These are phyloP conservation scores for Urochloa ruziziensis DNA, from an alignment of 176 grass and related monocot genomes.

Conservation along the genomic window DNA sequence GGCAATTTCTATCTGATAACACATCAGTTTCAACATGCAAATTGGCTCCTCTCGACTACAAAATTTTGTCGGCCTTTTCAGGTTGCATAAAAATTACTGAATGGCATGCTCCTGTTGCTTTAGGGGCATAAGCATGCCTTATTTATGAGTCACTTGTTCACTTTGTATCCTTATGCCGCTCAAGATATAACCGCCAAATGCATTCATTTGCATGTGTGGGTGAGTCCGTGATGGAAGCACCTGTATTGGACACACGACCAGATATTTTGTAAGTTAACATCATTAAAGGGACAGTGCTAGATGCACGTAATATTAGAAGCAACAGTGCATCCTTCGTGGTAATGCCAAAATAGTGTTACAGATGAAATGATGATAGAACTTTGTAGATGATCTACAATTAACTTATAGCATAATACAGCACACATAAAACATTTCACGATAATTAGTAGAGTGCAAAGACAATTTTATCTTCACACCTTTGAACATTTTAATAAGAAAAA, in stretches of 20 bases:
- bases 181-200: constrained; percentile 85
- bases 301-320: not conserved
- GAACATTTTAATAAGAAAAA: not conserved
- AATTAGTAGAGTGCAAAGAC: not conserved
- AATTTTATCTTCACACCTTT: not conserved
- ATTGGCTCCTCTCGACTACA: not conserved
- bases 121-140: not conserved
- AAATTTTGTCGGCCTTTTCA: not conserved
- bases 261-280: not conserved
- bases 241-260: constrained; percentile 28
- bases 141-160: constrained; percentile 21
- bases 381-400: no score
- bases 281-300: not conserved
- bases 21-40: not conserved
- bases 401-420: no score
- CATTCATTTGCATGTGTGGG: constrained; percentile 93
- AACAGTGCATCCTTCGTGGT: not conserved
- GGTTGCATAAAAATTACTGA: not conserved
- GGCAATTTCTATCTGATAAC: not conserved
- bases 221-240: constrained; percentile 85
- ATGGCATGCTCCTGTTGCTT: not conserved
- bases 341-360: no score
- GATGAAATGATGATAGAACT: no score
- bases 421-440: no score
- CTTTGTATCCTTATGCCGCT: constrained; percentile 64